These are phyloP conservation scores for Fonsecaea pedrosoi DNA, from an alignment of 2,329 filamentous ascomycete species.

Conservation along the genomic window DNA sequence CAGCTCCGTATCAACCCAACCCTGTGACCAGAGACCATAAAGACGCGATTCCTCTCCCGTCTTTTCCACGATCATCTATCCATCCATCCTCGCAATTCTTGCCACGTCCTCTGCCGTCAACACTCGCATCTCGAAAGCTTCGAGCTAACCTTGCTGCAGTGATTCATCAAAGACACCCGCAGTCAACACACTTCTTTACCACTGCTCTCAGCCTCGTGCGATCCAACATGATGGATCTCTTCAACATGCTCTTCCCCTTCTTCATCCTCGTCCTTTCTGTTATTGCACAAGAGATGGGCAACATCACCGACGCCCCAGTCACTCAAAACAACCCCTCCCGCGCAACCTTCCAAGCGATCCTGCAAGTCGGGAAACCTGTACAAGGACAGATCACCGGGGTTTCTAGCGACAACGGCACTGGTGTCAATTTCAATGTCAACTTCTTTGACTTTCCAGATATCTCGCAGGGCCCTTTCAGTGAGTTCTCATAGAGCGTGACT, in stretches of 20 bases:
- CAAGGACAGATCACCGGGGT: conserved; percentile 60
- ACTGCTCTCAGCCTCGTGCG: background rate
- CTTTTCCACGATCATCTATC: background rate
- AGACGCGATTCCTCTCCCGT: background rate
- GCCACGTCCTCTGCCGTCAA: background rate
- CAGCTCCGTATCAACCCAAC: background rate
- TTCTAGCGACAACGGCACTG: conserved; percentile 58
- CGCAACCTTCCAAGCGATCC: conserved; percentile 61
- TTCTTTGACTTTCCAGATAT: conserved; percentile 65
- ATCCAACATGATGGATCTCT: conserved; percentile 36
- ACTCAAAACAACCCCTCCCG: conserved; percentile 64
- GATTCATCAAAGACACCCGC: background rate
- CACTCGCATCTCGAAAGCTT: background rate
- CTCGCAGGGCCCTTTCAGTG: conserved; percentile 66
- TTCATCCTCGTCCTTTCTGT: conserved; percentile 39
- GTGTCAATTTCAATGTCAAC: conserved; percentile 62
- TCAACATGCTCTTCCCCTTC: conserved; percentile 34
- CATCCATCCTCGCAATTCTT: background rate
- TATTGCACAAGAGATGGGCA: conserved; percentile 36
- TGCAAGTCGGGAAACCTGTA: conserved; percentile 63
- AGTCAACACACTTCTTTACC: background rate
- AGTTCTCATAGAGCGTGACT: conserved; percentile 42
- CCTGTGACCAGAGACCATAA: background rate
- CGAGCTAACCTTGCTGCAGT: background rate
- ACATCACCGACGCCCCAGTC: conserved; percentile 58